Percentiles rank a stretch among this genome's conserved stretches.
Evolutionary conservation across 176 grass and related monocot species (phyloP).

Genomic region (Dactylis glomerata): DNA sequence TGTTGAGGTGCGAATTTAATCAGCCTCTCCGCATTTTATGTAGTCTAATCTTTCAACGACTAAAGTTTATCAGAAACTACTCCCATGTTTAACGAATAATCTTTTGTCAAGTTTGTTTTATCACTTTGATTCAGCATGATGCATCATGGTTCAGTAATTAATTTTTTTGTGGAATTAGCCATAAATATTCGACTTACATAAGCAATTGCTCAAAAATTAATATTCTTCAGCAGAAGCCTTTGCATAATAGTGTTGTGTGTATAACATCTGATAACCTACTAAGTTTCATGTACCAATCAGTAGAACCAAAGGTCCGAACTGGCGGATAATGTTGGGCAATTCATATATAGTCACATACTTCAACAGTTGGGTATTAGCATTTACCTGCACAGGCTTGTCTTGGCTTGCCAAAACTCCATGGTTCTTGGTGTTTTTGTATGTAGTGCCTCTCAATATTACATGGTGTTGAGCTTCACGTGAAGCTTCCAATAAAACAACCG

Average conservation of each 20-base stretch:
- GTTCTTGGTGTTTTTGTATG: neutral
- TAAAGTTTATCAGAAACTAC: neutral
- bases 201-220: neutral
- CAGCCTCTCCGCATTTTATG: conserved; percentile 3
- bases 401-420: neutral
- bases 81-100: neutral
- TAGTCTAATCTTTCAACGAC: neutral
- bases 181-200: neutral
- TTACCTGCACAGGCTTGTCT: neutral
- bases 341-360: too few species aligned
- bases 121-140: conserved; percentile 22
- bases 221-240: neutral
- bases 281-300: too few species aligned
- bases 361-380: neutral
- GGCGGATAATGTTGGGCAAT: too few species aligned
- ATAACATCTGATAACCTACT: too few species aligned
- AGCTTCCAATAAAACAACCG: neutral
- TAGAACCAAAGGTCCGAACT: too few species aligned
- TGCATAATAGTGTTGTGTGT: neutral
- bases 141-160: neutral
- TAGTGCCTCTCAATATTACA: neutral
- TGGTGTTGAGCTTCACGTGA: neutral
- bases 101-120: neutral
- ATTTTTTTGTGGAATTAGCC: neutral
- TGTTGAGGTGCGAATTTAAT: conserved; percentile 65